A percentile compares a stretch with the other conserved stretches of the same genome.
Evolutionary conservation across 2,329 filamentous ascomycete genomes (phyloP).

Genomic region (Xylariaceae sp.): DNA sequence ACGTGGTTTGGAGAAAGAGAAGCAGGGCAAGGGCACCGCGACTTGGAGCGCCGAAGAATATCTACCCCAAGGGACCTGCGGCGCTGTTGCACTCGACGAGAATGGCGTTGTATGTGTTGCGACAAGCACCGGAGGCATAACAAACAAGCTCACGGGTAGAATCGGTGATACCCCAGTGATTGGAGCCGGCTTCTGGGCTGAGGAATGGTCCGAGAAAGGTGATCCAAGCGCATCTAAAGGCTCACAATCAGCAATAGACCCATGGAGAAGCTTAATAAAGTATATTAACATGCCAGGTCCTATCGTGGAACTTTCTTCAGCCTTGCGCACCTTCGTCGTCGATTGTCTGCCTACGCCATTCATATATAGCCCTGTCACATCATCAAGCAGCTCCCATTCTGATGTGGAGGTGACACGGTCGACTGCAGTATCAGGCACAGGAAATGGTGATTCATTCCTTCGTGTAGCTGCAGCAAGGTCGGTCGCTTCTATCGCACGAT

Average conservation of each 20-base stretch:
- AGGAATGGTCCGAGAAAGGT: slow-evolving; percentile 71
- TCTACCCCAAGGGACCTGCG: slow-evolving; percentile 83
- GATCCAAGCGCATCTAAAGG: slow-evolving; percentile 38
- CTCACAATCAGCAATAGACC: background rate
- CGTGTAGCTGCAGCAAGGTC: slow-evolving; percentile 74
- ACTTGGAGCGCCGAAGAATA: slow-evolving; percentile 68
- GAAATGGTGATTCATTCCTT: slow-evolving; percentile 88
- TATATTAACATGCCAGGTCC: slow-evolving; percentile 37
- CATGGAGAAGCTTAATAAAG: slow-evolving; percentile 30
- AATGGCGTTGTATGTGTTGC: slow-evolving; percentile 74
- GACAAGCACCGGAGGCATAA: slow-evolving; percentile 77
- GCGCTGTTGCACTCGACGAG: slow-evolving; percentile 80
- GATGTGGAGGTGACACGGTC: slow-evolving; percentile 48
- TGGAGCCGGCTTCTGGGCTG: slow-evolving; percentile 89
- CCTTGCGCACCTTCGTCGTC: slow-evolving; percentile 56
- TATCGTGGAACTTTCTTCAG: slow-evolving; percentile 47
- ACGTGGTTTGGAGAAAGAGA: slow-evolving; percentile 59
- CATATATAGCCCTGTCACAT: slow-evolving; percentile 44
- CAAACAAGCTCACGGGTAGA: slow-evolving; percentile 85
- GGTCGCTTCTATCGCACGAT: slow-evolving; percentile 74
- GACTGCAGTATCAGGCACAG: slow-evolving; percentile 75
- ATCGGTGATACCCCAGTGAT: slow-evolving; percentile 86
- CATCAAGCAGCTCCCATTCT: background rate
- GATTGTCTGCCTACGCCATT: slow-evolving; percentile 65
- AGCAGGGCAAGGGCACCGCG: slow-evolving; percentile 44